phyloP scores from a whole-genome alignment of 2,329 filamentous ascomycete species.

The Harringtonia aguacate region DNA sequence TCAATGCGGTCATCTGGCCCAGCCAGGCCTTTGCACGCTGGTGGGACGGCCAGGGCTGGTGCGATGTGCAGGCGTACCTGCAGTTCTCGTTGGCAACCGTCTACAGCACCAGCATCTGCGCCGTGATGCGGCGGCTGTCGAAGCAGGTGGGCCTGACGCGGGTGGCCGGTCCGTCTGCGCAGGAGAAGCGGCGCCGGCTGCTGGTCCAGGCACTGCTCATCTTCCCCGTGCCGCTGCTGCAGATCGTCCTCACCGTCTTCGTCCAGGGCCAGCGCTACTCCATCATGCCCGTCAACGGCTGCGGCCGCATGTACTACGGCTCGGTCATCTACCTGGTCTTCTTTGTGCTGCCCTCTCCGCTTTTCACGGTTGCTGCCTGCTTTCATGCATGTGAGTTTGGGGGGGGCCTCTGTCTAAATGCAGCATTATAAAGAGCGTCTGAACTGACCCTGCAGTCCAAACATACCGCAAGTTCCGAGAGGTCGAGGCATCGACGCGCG shows the following conservation, averaged over 20 bases:
- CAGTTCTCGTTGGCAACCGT: constrained; percentile 26
- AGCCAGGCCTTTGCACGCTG: constrained; percentile 37
- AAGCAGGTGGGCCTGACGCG: constrained; percentile 35
- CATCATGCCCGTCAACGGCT: constrained; percentile 39
- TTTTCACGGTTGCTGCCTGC: constrained; percentile 31
- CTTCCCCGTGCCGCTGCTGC: constrained; percentile 40
- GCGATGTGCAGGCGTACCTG: constrained; percentile 36
- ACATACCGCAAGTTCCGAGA: constrained; percentile 36
- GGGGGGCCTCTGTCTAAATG: too few relatives aligned
- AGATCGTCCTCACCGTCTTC: constrained; percentile 37
- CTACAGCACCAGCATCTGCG: constrained; percentile 40
- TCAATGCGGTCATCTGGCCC: constrained; percentile 43
- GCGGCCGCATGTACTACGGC: constrained; percentile 29
- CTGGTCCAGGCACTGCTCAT: constrained; percentile 41
- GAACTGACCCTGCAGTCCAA: constrained; percentile 24
- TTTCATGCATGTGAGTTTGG: constrained; percentile 27
- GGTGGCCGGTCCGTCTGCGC: constrained; percentile 25
- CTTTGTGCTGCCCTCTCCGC: constrained; percentile 32
- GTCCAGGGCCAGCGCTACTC: constrained; percentile 36
- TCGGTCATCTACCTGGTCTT: constrained; percentile 39
- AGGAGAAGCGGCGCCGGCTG: constrained; percentile 30
- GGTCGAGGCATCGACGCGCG: constrained; percentile 29
- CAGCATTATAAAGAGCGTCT: background rate
- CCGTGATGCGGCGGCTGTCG: constrained; percentile 43
- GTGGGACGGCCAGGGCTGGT: constrained; percentile 42